These are phyloP conservation scores for Barnettozyma hawaiiensis DNA, from an alignment of 1,139 yeast genomes.

Conservation along the genomic window DNA sequence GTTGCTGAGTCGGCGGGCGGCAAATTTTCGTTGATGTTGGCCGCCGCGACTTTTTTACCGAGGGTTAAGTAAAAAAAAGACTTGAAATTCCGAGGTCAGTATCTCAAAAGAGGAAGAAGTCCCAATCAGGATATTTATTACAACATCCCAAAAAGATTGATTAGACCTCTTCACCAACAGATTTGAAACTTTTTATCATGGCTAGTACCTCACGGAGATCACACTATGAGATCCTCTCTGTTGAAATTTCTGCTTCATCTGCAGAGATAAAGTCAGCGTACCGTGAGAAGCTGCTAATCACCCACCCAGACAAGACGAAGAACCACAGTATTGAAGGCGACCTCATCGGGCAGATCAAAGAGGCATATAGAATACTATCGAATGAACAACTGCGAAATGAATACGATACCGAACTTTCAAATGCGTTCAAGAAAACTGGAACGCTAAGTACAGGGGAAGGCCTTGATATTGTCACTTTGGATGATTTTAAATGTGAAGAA, in stretches of 20 bases:
- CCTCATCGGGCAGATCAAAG: slow-evolving; percentile 41
- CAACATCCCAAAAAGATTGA: too few species aligned
- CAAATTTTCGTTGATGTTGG: background rate
- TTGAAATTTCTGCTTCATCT: slow-evolving; percentile 34
- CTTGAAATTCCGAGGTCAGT: background rate
- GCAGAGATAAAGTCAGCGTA: slow-evolving; percentile 58
- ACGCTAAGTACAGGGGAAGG: slow-evolving; percentile 56
- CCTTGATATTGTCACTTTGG: slow-evolving; percentile 57
- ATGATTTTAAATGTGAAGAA: slow-evolving; percentile 44
- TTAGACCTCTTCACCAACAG: background rate
- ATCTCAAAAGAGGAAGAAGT: background rate
- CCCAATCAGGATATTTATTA: background rate
- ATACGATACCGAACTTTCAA: slow-evolving; percentile 45
- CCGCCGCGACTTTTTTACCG: too few species aligned
- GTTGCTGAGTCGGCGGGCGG: too few species aligned
- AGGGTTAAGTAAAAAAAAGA: background rate
- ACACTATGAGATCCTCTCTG: slow-evolving; percentile 50
- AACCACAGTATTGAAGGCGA: slow-evolving; percentile 20
- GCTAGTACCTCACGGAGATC: slow-evolving; percentile 11
- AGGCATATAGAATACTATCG: slow-evolving; percentile 53
- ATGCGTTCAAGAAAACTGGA: slow-evolving; percentile 41
- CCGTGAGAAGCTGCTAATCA: slow-evolving; percentile 45
- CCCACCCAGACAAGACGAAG: slow-evolving; percentile 72
- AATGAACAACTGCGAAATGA: slow-evolving; percentile 35
- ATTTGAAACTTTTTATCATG: background rate